phyloP scores from a whole-genome alignment of 2,329 filamentous ascomycete species.

The Sarocladium oryzae region DNA sequence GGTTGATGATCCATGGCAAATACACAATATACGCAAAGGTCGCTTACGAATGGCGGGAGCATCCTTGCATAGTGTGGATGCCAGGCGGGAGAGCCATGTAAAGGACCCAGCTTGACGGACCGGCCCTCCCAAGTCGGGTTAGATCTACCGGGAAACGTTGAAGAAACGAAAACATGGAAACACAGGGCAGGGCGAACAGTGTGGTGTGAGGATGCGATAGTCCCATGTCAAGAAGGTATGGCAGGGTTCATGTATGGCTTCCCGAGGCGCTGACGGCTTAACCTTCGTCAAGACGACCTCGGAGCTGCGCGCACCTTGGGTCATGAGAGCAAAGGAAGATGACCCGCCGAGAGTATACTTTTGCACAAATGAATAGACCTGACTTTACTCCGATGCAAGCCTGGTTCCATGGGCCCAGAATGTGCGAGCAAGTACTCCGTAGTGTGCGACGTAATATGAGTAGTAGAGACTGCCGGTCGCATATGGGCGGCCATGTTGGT shows the following conservation, averaged over 20 bases:
- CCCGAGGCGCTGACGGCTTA: not conserved
- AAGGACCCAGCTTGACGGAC: not conserved
- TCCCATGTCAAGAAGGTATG: not conserved
- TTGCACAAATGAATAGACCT: not conserved
- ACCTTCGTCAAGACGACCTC: not conserved
- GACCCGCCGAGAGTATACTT: not conserved
- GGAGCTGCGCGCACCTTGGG: not conserved
- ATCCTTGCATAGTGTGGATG: not conserved
- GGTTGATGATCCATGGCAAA: not conserved
- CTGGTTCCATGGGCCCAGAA: not conserved
- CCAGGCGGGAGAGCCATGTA: not conserved
- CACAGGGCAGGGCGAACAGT: too few species aligned
- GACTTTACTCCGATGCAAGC: too few species aligned
- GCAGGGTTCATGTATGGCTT: not conserved
- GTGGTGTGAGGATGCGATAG: not conserved
- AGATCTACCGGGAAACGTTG: constrained; percentile 1
- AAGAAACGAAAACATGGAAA: constrained; percentile 5
- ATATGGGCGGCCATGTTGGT: not conserved
- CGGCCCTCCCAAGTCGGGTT: not conserved
- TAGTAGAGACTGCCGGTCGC: not conserved
- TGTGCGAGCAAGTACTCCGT: not conserved
- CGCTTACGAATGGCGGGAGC: not conserved
- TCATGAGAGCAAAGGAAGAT: not conserved
- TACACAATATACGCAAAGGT: not conserved
- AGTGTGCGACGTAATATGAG: constrained; percentile 4